Conservation (phyloP, 257 asterid genomes). For the Echites panduratus region DNA sequence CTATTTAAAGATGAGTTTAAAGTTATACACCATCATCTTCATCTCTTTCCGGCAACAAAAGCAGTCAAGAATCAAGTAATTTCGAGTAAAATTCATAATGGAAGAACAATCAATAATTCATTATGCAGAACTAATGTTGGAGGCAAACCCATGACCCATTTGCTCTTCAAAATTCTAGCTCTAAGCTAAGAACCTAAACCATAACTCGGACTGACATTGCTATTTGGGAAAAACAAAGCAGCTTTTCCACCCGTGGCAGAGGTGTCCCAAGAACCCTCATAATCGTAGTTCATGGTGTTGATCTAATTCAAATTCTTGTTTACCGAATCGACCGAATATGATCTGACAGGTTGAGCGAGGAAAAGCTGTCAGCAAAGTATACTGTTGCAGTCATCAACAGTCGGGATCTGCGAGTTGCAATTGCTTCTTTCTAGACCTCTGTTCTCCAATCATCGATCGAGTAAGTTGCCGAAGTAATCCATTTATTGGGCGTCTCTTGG, state of each 20-base stretch:
- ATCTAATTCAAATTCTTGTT: slow-evolving; percentile 61
- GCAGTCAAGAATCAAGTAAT: too few species aligned
- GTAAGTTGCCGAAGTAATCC: slow-evolving; percentile 37
- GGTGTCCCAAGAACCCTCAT: slow-evolving; percentile 58
- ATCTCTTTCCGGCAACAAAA: too few species aligned
- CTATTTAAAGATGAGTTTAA: too few species aligned
- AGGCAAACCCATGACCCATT: slow-evolving; percentile 76
- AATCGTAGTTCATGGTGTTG: slow-evolving; percentile 70
- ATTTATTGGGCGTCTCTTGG: slow-evolving; percentile 50
- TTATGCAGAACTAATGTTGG: too few species aligned
- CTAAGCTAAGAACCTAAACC: slow-evolving; percentile 65
- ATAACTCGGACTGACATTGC: slow-evolving; percentile 57
- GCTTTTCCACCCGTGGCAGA: slow-evolving; percentile 67
- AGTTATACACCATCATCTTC: too few species aligned
- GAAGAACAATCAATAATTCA: too few species aligned
- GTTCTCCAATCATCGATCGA: slow-evolving; percentile 68
- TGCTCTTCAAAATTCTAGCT: slow-evolving; percentile 46
- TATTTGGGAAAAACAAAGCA: slow-evolving; percentile 54
- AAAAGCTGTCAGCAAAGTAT: slow-evolving; percentile 52
- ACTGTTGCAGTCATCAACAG: slow-evolving; percentile 79
- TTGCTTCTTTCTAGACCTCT: slow-evolving; percentile 41
- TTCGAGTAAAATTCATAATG: too few species aligned
- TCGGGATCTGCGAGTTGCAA: slow-evolving; percentile 23
- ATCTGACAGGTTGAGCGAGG: slow-evolving; percentile 29
- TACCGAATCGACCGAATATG: slow-evolving; percentile 44